A percentile compares a stretch with the other conserved stretches of the same genome.
Conservation (phyloP, 805 yeast genomes). For the Starmerella tilneyi region DNA sequence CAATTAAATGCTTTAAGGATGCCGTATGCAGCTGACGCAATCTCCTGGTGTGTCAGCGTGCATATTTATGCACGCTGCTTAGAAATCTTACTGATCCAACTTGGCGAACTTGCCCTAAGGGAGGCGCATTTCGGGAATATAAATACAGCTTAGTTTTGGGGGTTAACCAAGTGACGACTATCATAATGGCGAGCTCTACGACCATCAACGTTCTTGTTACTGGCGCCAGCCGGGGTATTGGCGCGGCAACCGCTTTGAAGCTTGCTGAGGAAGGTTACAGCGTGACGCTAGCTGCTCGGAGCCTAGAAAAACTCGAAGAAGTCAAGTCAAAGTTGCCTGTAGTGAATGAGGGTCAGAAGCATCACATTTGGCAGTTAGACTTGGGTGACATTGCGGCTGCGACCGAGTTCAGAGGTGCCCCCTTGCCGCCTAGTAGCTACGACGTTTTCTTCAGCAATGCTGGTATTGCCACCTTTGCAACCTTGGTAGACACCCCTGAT, state of each 20-base stretch:
- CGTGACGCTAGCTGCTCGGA: conserved; percentile 44
- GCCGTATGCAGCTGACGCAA: too few relatives aligned
- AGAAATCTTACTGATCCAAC: too few relatives aligned
- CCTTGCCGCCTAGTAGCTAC: conserved; percentile 34
- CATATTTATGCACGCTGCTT: too few relatives aligned
- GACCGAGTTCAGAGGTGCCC: conserved; percentile 11
- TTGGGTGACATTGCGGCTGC: conserved; percentile 13
- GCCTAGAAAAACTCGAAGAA: conserved; percentile 32
- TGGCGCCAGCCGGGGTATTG: conserved; percentile 65
- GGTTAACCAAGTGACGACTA: too few relatives aligned
- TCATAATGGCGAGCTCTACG: too few relatives aligned
- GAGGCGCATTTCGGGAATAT: too few relatives aligned
- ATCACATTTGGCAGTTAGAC: conserved; percentile 19
- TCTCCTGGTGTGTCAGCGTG: too few relatives aligned
- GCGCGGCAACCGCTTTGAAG: conserved; percentile 43
- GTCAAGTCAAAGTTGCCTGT: conserved; percentile 23
- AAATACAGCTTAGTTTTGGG: too few relatives aligned
- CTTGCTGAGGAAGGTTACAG: conserved; percentile 45
- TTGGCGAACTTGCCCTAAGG: too few relatives aligned
- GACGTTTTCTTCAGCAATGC: conserved; percentile 37
- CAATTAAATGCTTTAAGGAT: too few relatives aligned
- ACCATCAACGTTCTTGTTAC: conserved; percentile 37
- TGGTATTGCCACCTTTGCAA: conserved; percentile 49
- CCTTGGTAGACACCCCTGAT: conserved; percentile 37
- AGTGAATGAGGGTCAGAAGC: conserved; percentile 11